Percentiles rank a stretch among this genome's conserved stretches.
These are phyloP conservation scores for Tagetes patula DNA, from an alignment of 129 eudicot species.

Conservation along the genomic window DNA sequence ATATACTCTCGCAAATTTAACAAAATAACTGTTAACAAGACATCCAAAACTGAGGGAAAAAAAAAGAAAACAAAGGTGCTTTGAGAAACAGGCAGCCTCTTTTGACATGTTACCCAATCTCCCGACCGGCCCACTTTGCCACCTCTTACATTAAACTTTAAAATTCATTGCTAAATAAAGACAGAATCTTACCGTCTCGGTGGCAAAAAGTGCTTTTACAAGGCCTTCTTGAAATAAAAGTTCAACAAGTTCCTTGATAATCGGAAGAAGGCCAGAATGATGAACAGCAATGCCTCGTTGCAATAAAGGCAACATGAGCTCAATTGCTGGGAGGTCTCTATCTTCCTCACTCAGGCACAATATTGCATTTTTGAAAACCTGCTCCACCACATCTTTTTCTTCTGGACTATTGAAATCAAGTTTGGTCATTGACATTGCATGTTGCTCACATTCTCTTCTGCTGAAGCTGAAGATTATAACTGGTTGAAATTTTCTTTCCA, in stretches of 20 bases:
- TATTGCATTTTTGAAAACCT: conserved; percentile 77
- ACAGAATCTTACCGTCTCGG: conserved; percentile 66
- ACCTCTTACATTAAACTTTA: not conserved
- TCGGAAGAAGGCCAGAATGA: conserved; percentile 98
- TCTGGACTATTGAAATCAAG: conserved; percentile 89
- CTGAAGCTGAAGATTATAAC: conserved; percentile 97
- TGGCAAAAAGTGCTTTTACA: conserved; percentile 96
- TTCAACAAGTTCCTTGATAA: conserved; percentile 95
- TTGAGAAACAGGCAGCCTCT: no score
- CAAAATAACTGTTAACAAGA: not conserved
- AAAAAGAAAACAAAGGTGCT: not conserved
- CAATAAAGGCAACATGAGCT: conserved; percentile 89
- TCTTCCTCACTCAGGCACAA: conserved; percentile 90
- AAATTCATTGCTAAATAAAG: not conserved
- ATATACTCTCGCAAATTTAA: not conserved
- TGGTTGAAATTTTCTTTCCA: conserved; percentile 97
- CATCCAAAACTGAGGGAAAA: not conserved
- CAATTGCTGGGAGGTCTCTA: conserved; percentile 86
- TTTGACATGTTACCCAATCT: not conserved
- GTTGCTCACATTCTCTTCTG: conserved; percentile 99
- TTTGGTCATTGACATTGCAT: conserved; percentile 96
- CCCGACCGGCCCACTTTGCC: not conserved
- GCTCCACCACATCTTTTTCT: conserved; percentile 91
- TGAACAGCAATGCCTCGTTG: conserved; percentile 99
- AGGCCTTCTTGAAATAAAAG: conserved; percentile 98